These are phyloP conservation scores for Linum usitatissimum DNA, from an alignment of 345 rosid species.

Conservation along the genomic window DNA sequence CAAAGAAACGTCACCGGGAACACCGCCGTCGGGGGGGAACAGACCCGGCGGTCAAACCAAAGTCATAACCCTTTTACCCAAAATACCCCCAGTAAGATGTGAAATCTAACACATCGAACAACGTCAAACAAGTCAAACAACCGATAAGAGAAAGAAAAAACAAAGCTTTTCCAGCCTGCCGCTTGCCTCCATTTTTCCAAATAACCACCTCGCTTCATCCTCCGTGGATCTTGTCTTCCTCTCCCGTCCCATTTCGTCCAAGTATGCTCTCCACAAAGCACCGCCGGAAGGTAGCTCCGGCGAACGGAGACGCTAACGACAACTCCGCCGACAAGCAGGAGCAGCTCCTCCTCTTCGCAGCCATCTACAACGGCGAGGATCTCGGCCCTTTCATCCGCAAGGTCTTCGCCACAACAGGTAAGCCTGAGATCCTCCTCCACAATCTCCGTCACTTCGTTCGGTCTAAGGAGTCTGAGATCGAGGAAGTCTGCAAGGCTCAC, in stretches of 20 bases:
- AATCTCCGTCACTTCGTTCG: conserved; percentile 82
- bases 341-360: conserved; percentile 71
- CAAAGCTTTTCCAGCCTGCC: neutral
- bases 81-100: neutral
- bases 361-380: conserved; percentile 90
- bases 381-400: conserved; percentile 83
- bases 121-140: neutral
- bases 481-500: conserved; percentile 95
- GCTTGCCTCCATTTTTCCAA: neutral
- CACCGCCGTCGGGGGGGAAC: neutral
- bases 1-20: too few species aligned
- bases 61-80: neutral
- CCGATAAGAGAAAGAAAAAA: neutral
- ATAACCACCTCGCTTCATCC: neutral
- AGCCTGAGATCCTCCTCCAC: conserved; percentile 79
- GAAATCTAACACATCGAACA: neutral
- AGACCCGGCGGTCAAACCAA: neutral
- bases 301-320: conserved; percentile 31
- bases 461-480: conserved; percentile 91
- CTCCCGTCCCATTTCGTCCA: neutral
- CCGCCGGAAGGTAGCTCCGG: conserved; percentile 66
- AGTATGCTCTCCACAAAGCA: conserved; percentile 52
- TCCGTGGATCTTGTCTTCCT: neutral
- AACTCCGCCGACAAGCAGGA: conserved; percentile 81
- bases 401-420: conserved; percentile 61